A percentile compares a stretch with the other conserved stretches of the same genome.
These are phyloP conservation scores for Lactarius vividus DNA, from an alignment of 768 basidiomycete genomes.

Conservation along the genomic window DNA sequence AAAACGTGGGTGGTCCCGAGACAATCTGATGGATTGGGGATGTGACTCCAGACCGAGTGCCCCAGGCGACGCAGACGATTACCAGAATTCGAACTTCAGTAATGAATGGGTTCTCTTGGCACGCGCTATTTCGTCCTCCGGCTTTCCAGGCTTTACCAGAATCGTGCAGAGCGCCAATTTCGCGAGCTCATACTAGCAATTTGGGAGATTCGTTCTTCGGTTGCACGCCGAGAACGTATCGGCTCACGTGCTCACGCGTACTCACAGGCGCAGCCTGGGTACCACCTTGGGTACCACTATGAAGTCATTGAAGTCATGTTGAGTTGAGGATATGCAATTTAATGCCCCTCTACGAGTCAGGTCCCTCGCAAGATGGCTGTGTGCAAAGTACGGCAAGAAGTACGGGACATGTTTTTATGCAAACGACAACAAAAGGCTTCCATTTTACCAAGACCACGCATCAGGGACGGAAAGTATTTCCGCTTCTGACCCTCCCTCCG, in stretches of 20 bases:
- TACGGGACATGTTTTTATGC: neutral
- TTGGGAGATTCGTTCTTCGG: too few relatives aligned
- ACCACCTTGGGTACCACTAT: too few relatives aligned
- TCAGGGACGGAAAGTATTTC: constrained; percentile 35
- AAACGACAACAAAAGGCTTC: neutral
- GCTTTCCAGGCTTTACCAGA: too few relatives aligned
- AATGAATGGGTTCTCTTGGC: constrained; percentile 6
- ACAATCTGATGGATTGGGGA: neutral
- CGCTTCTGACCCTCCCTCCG: constrained; percentile 35
- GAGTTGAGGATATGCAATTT: neutral
- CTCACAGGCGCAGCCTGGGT: neutral
- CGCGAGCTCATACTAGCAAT: too few relatives aligned
- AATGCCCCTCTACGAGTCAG: neutral
- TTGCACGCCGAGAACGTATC: too few relatives aligned
- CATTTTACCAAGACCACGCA: neutral
- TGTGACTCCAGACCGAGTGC: neutral
- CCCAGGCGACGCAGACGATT: neutral
- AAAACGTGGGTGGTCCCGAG: neutral
- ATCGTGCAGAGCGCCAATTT: neutral
- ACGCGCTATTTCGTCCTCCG: neutral
- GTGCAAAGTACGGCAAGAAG: neutral
- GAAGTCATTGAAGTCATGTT: too few relatives aligned
- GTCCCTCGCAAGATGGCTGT: neutral
- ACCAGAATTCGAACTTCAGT: neutral
- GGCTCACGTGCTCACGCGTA: neutral